phyloP scores from a whole-genome alignment of 2,329 filamentous ascomycete species.

The Aspergillus niger region DNA sequence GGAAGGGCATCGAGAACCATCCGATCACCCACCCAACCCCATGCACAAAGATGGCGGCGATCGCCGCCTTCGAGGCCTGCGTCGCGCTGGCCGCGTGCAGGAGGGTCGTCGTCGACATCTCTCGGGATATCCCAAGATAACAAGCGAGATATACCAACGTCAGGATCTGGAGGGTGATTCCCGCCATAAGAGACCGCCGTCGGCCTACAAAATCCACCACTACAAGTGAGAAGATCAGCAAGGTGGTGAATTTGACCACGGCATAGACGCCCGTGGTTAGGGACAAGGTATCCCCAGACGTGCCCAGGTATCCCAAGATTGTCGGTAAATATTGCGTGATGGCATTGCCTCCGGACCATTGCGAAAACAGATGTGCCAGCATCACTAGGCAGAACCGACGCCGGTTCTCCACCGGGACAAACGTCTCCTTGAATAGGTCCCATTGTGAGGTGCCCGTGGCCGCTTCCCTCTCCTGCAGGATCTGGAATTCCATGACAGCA shows the following conservation, averaged over 20 bases:
- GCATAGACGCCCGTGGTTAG: conserved; percentile 49
- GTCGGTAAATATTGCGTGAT: conserved; percentile 50
- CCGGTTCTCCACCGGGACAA: conserved; percentile 41
- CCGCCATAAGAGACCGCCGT: conserved; percentile 41
- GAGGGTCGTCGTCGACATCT: conserved; percentile 19
- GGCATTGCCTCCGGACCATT: conserved; percentile 50
- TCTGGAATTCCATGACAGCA: conserved; percentile 29
- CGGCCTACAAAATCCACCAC: conserved; percentile 50
- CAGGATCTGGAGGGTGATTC: conserved; percentile 42
- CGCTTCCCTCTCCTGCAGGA: conserved; percentile 40
- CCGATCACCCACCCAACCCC: conserved; percentile 49
- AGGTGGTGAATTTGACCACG: conserved; percentile 48
- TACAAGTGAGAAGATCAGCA: conserved; percentile 47
- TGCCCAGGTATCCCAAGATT: conserved; percentile 44
- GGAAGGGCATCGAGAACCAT: conserved; percentile 46
- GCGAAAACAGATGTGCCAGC: conserved; percentile 43
- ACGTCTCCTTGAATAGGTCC: conserved; percentile 40
- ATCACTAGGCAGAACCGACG: conserved; percentile 44
- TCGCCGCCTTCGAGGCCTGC: conserved; percentile 41
- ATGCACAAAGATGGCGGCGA: conserved; percentile 50
- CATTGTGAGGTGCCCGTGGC: conserved; percentile 33
- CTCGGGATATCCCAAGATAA: conserved; percentile 39
- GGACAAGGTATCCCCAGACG: conserved; percentile 35
- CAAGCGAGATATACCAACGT: conserved; percentile 47
- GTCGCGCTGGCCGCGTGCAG: conserved; percentile 24